Evolutionary conservation across 345 rosid genomes (phyloP).

Genomic region (Lenwebbia sp.): DNA sequence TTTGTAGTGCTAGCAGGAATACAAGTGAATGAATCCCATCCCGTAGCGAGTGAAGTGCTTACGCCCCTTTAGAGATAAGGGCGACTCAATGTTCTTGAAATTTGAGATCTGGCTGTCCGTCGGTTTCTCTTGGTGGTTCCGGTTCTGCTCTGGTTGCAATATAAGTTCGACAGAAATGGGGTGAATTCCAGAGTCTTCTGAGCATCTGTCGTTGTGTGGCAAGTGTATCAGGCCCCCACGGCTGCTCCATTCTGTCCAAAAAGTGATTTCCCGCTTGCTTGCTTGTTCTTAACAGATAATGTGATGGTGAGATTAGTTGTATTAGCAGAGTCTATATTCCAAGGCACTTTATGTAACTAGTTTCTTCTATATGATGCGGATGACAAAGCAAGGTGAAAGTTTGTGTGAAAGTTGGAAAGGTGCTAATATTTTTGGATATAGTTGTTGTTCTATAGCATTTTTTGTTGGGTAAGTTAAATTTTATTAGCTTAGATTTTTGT

Average conservation of each 20-base stretch:
- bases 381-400: neutral
- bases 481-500: neutral
- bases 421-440: neutral
- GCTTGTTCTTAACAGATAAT: neutral
- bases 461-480: neutral
- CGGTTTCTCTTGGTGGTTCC: neutral
- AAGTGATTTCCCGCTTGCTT: neutral
- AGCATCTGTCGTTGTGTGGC: neutral
- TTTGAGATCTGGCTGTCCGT: neutral
- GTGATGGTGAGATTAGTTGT: neutral
- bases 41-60: neutral
- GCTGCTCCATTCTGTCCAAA: neutral
- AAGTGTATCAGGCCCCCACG: neutral
- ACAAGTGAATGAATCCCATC: neutral
- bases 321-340: neutral
- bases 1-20: slow-evolving; percentile 1
- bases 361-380: neutral
- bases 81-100: neutral
- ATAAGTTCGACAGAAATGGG: neutral
- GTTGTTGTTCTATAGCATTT: neutral
- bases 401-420: neutral
- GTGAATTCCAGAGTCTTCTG: neutral
- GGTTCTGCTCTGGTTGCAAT: neutral
- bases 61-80: neutral
- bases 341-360: neutral